phyloP scores from a whole-genome alignment of 2,329 filamentous ascomycete species.

The Ophiocordyceps camponoti-floridani region DNA sequence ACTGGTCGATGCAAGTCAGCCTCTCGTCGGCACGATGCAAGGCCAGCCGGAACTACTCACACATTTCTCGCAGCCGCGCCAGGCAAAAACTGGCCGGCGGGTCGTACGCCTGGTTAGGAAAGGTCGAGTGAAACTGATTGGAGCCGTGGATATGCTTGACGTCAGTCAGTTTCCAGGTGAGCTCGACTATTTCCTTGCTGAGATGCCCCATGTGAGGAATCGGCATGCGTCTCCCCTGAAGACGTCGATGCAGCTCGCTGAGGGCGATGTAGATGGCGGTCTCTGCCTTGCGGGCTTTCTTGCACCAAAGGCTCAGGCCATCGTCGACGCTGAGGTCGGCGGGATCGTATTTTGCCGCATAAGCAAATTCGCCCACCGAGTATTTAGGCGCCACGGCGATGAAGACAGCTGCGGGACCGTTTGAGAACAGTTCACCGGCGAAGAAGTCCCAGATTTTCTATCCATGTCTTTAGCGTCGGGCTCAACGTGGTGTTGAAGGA shows the following conservation, averaged over 20 bases:
- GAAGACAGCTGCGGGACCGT: constrained; percentile 8
- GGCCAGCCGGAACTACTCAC: constrained; percentile 8
- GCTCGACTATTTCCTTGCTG: constrained; percentile 1
- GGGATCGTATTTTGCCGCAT: constrained; percentile 1
- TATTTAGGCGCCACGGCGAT: constrained; percentile 10
- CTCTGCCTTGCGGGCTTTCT: constrained; percentile 4
- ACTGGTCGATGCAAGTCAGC: constrained; percentile 7
- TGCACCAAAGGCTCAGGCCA: constrained; percentile 3
- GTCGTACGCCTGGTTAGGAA: constrained; percentile 2
- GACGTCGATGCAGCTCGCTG: constrained; percentile 1
- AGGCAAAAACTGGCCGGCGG: constrained; percentile 3
- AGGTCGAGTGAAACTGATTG: constrained; percentile 4
- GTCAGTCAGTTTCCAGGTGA: constrained; percentile 1
- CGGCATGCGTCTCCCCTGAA: not conserved
- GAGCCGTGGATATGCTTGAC: constrained; percentile 3
- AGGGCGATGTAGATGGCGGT: constrained; percentile 4
- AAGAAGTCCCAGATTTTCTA: constrained; percentile 13
- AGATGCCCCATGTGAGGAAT: not conserved
- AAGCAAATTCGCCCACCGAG: constrained; percentile 6
- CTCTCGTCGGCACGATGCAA: not conserved
- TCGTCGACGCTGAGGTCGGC: not conserved
- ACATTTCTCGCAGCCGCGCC: constrained; percentile 3
- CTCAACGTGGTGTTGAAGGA: not conserved
- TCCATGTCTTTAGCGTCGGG: not conserved
- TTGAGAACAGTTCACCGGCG: constrained; percentile 3